Percentiles rank a stretch among this genome's conserved stretches.
Evolutionary conservation across 2,329 filamentous ascomycete species (phyloP).

Genomic region (Nothopassalora personata): DNA sequence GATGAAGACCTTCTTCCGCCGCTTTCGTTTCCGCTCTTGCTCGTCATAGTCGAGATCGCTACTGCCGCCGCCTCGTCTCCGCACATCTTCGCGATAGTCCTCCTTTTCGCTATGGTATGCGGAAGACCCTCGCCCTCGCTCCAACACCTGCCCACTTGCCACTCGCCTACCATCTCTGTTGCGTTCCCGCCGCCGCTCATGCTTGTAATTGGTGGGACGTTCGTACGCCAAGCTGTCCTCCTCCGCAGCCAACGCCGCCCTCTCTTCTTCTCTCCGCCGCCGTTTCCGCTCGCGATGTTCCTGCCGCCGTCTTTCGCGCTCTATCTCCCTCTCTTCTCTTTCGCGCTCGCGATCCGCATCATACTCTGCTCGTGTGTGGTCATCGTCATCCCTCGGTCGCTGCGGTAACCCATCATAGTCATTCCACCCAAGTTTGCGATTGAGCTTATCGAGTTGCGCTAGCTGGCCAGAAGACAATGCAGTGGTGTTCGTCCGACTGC

Average conservation of each 20-base stretch:
- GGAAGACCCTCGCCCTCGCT: conserved; percentile 32
- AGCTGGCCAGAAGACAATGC: conserved; percentile 54
- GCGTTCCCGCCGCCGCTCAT: conserved; percentile 28
- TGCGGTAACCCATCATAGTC: conserved; percentile 46
- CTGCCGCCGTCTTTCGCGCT: conserved; percentile 24
- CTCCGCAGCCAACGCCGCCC: conserved; percentile 28
- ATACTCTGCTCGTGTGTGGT: conserved; percentile 29
- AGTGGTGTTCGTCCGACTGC: conserved; percentile 29
- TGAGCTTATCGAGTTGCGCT: conserved; percentile 60
- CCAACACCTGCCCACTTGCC: conserved; percentile 44
- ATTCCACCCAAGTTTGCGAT: conserved; percentile 49
- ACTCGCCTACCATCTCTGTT: conserved; percentile 35
- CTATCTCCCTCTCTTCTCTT: conserved; percentile 33
- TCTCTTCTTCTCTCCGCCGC: conserved; percentile 40
- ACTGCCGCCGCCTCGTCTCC: conserved; percentile 37
- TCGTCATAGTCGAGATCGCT: conserved; percentile 35
- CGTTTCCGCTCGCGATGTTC: conserved; percentile 36
- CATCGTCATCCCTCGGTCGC: conserved; percentile 31
- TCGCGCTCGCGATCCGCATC: conserved; percentile 31
- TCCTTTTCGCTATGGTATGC: conserved; percentile 38
- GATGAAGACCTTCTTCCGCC: conserved; percentile 51
- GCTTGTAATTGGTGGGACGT: conserved; percentile 18
- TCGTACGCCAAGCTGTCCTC: conserved; percentile 28
- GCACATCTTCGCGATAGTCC: conserved; percentile 36
- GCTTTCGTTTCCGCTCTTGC: conserved; percentile 40